These are phyloP conservation scores for Chionographis japonica DNA, from an alignment of 106 monocot genomes.

Conservation along the genomic window DNA sequence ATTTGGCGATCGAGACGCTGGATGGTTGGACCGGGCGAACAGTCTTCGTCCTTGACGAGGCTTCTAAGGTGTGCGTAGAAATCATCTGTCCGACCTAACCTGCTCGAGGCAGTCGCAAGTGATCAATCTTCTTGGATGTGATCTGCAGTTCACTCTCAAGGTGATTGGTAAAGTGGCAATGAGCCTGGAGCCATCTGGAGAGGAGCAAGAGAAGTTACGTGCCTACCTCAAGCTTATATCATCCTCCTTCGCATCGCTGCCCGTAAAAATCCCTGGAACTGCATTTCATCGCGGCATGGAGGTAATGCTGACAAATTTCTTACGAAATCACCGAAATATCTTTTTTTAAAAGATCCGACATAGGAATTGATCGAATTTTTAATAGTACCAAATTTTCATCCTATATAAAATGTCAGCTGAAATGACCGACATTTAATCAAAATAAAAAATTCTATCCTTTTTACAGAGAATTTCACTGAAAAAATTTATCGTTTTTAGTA, in stretches of 20 bases:
- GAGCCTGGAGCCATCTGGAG: conserved; percentile 28
- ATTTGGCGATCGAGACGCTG: conserved; percentile 19
- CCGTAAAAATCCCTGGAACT: conserved; percentile 31
- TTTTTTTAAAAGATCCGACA: too few species aligned
- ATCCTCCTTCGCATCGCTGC: conserved; percentile 23
- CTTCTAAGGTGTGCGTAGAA: conserved; percentile 12
- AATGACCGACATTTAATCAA: too few species aligned
- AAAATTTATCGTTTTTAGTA: too few species aligned
- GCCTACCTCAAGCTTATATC: conserved; percentile 33
- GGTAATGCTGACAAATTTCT: conserved; percentile 4
- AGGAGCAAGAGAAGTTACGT: conserved; percentile 31
- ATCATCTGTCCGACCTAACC: too few species aligned
- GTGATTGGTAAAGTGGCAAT: conserved; percentile 31
- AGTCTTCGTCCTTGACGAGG: conserved; percentile 31
- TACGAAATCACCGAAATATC: too few species aligned
- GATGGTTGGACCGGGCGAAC: conserved; percentile 17
- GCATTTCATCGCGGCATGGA: conserved; percentile 26
- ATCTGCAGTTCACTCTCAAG: conserved; percentile 29
- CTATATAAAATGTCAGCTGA: too few species aligned
- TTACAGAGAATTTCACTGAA: too few species aligned
- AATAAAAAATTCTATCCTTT: too few species aligned
- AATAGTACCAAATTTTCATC: too few species aligned
- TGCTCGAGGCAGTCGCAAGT: too few species aligned
- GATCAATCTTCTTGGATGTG: background rate
- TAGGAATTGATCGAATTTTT: too few species aligned